Base-by-base conservation (phyloP, 208 protist species). In the Trypanosoma conorhini region DNA sequence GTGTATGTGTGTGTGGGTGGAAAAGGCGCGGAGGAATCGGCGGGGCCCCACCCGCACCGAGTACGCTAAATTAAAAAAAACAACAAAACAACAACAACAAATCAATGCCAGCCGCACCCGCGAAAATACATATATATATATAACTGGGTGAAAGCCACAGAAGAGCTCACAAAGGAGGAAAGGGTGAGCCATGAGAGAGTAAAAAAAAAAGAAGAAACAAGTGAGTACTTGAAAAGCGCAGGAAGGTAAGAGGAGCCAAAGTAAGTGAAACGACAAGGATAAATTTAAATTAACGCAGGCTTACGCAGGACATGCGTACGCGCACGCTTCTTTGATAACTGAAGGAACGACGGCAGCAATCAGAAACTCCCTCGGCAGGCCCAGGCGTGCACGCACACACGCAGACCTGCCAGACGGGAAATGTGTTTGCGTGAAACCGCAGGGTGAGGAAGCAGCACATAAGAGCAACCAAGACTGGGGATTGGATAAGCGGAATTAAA, bases 191-290 rank as follows among this genome's bases (percentile, higher is more conserved):
- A 46, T 2, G 42, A n/a, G 9, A 21, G 56, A 4, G 19, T 10
- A 28, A 22, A 4, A 30, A 42, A 59, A 59, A 59, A 33, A 28
- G 8, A 57, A 24, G 22, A 59, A 59, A 59, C 3, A 59, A 38
- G 31, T 61, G 56, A 38, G 30, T n/a, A 40, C 9, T 42, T 31
- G 31, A 61, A 17, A 61, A 38, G 19, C n/a, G 30, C 15, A 61
- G 21, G 30, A 17, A 38, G 12, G 12, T 5, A 40, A 2, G 21
- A 26, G 51, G 9, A 12, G 19, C 21, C 21, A 56, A 56, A 1
- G 9, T 56, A 56, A 56, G n/a, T 30, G 9, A 61, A 61, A 61
- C 28, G 33, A 64, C 17, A 61, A 61, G 15, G 33, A 61, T 35
- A 21, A 56, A 38, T 38, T 38, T 56, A 56, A 56, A 38, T 61